phyloP scores from a whole-genome alignment of 495 filamentous ascomycete genomes.

The Penicilliopsis zonata region DNA sequence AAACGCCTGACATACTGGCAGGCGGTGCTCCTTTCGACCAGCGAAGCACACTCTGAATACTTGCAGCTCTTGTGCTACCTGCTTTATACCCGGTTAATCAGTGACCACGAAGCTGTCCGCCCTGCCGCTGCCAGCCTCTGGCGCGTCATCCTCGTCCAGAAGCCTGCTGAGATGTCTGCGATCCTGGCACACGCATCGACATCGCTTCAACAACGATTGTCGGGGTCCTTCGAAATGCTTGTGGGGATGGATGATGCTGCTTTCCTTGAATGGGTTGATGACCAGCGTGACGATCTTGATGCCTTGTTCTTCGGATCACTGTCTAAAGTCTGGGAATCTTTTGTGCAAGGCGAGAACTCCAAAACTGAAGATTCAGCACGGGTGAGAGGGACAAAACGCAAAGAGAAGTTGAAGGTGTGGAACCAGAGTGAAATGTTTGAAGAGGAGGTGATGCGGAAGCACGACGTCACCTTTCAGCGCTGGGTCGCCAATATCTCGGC shows the following conservation, averaged over 20 bases:
- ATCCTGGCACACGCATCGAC: slow-evolving; percentile 58
- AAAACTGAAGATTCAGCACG: slow-evolving; percentile 61
- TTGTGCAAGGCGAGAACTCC: slow-evolving; percentile 66
- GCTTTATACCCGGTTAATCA: slow-evolving; percentile 73
- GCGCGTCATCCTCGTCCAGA: slow-evolving; percentile 87
- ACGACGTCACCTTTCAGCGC: slow-evolving; percentile 71
- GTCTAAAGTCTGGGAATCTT: slow-evolving; percentile 73
- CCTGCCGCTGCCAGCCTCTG: slow-evolving; percentile 71
- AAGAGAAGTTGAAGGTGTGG: slow-evolving; percentile 74
- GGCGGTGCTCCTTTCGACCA: slow-evolving; percentile 67
- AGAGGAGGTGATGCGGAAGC: slow-evolving; percentile 61
- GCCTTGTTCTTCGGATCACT: slow-evolving; percentile 65
- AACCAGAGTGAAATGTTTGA: slow-evolving; percentile 48
- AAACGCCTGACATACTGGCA: slow-evolving; percentile 92
- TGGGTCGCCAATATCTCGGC: slow-evolving; percentile 93
- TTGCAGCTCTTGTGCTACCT: slow-evolving; percentile 80
- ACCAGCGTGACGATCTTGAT: slow-evolving; percentile 71
- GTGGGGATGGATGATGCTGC: slow-evolving; percentile 76
- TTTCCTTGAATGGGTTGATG: slow-evolving; percentile 81
- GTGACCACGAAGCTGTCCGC: slow-evolving; percentile 49
- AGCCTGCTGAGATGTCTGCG: slow-evolving; percentile 65
- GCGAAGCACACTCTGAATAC: slow-evolving; percentile 62
- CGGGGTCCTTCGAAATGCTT: slow-evolving; percentile 68
- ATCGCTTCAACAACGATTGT: slow-evolving; percentile 58
- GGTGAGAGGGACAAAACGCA: slow-evolving; percentile 55